A percentile compares a stretch with the other conserved stretches of the same genome.
phyloP scores from a whole-genome alignment of 2,329 filamentous ascomycete genomes.

The Aspergillus tanneri region DNA sequence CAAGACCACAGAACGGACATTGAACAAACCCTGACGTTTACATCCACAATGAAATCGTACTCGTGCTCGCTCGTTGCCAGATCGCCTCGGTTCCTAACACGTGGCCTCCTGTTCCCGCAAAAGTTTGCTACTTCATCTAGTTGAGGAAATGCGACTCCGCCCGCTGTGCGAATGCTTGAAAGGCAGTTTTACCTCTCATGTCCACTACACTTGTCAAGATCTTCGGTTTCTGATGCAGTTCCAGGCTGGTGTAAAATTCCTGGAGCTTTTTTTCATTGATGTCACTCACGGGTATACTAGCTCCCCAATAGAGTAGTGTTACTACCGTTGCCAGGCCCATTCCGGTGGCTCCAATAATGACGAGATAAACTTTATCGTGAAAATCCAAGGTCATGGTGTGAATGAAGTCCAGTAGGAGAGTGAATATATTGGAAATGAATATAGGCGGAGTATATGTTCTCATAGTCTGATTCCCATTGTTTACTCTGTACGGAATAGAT shows the following conservation, averaged over 20 bases:
- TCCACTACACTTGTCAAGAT: not conserved
- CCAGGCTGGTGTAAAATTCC: not conserved
- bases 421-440: no score
- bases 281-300: not conserved
- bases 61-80: not conserved
- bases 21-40: not conserved
- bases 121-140: not conserved
- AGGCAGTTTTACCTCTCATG: not conserved
- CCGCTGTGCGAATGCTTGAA: not conserved
- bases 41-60: not conserved
- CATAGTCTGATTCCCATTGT: no score
- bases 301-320: not conserved
- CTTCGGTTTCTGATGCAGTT: not conserved
- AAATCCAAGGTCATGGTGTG: not conserved
- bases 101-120: not conserved
- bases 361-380: not conserved
- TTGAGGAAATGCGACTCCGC: not conserved
- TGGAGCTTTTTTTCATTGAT: not conserved
- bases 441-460: no score
- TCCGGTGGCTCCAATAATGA: slow-evolving; percentile 1
- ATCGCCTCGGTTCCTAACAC: not conserved
- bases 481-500: no score
- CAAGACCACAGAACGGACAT: not conserved
- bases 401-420: no score
- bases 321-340: slow-evolving; percentile 3